Evolutionary conservation across 208 protist species (phyloP), one percentile per base, ranked within the genome.

Genomic region (Trypanosoma caninum): DNA sequence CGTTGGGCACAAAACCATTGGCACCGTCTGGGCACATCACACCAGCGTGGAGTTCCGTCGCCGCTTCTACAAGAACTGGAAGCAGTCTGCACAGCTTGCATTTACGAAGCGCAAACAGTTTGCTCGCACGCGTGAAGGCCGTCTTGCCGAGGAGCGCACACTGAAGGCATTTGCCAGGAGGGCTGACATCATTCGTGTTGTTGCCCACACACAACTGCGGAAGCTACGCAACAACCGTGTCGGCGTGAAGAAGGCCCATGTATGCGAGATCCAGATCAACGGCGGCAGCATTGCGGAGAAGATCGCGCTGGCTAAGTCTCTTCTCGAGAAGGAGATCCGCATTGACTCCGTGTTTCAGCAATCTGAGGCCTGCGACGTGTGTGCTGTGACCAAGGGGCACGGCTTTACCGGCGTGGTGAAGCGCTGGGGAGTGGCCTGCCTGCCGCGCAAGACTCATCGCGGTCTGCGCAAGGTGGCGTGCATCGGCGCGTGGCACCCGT

Each of bases 231-330:
- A 98, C 81, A 98, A 99, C 96, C 99, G 98, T 59, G 56, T 98
- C 64, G 84, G 82, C 47, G 89, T 98, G 80, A 99, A 99, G 97
- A 99, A 99, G 87, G 97, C 99, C 23, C 92, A 99, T 77, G 74
- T 99, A 52, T 94, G 99, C 69, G 99, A 99, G 93, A 99, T 99
- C 84, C 98, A 99, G 87, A 80, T 99, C 69, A 99, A 99, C 89
- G 99, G 99, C 74, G 98, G 99, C 65, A 72, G 76, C 59, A 77
- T 98, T 48, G 78, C 71, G 23, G 84, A 98, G 67, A 99, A 99
- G 93, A 82, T 99, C 22, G 83, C 89, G 52, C 99, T 98, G 60
- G 98, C 86, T 58, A 67, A 84, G 37, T 45, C 61, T 6, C 75
- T 98, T 28, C 92, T 99, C 34, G 98, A 99, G 91, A 97, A 99